phyloP scores from a whole-genome alignment of 345 rosid species.

The Rhodamnia argentea region DNA sequence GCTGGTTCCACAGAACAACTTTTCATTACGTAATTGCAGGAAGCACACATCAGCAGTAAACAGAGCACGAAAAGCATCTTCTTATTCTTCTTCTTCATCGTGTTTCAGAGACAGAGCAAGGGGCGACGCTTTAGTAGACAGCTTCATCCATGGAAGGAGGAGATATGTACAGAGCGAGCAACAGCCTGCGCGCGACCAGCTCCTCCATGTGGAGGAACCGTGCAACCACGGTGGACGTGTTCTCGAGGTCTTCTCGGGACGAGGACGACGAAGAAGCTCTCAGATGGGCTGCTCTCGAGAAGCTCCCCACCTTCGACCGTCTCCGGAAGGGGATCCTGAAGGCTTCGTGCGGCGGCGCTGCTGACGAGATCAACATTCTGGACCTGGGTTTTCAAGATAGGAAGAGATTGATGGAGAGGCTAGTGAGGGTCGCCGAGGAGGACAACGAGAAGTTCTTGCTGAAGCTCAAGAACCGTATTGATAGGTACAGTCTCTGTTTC shows the following conservation, averaged over 20 bases:
- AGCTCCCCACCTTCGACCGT: slow-evolving; percentile 34
- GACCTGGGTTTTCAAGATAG: slow-evolving; percentile 30
- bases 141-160: slow-evolving; percentile 3
- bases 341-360: background rate
- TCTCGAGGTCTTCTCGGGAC: slow-evolving; percentile 24
- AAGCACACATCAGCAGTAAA: background rate
- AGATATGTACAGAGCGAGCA: slow-evolving; percentile 3
- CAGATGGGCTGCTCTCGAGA: slow-evolving; percentile 53
- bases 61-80: background rate
- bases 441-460: slow-evolving; percentile 32
- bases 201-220: slow-evolving; percentile 9
- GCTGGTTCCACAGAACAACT: background rate
- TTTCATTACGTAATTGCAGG: background rate
- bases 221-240: slow-evolving; percentile 1
- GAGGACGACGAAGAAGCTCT: slow-evolving; percentile 51
- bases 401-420: slow-evolving; percentile 18
- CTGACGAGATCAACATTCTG: slow-evolving; percentile 20
- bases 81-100: background rate
- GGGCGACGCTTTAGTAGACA: background rate
- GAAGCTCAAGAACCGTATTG: slow-evolving; percentile 11
- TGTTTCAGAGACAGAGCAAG: background rate
- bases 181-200: slow-evolving; percentile 9
- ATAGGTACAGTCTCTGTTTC: background rate
- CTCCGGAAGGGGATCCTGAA: slow-evolving; percentile 26
- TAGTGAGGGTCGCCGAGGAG: slow-evolving; percentile 20